A percentile compares a stretch with the other conserved stretches of the same genome.
phyloP scores from a whole-genome alignment of 108 stramenopile species.

The Nannochloropsis gaditana region DNA sequence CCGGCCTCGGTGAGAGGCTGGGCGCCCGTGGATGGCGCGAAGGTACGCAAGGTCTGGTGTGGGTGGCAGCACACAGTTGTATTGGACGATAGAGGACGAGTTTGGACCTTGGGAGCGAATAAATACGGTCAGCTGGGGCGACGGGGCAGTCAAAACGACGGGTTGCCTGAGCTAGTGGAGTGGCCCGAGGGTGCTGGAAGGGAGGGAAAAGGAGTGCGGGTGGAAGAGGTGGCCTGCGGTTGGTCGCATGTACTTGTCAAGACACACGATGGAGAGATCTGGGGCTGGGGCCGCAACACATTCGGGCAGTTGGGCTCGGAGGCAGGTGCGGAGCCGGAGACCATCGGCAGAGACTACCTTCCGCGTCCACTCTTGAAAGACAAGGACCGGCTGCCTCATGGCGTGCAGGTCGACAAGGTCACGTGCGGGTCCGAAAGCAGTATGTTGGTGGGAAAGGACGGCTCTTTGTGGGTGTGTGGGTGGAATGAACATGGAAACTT shows the following conservation, averaged over 20 bases:
- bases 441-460: neutral
- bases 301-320: neutral
- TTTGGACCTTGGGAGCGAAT: constrained; percentile 12
- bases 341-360: too few relatives aligned
- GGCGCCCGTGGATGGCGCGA: neutral
- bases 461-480: neutral
- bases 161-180: neutral
- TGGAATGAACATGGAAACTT: constrained; percentile 20
- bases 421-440: constrained; percentile 16
- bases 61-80: neutral
- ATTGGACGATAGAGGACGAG: constrained; percentile 12
- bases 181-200: neutral
- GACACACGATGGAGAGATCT: neutral
- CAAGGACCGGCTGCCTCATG: neutral
- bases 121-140: neutral
- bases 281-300: constrained; percentile 16
- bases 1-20: neutral
- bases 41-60: neutral
- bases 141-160: neutral
- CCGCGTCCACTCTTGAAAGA: neutral
- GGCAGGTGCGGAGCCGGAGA: neutral
- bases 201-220: neutral
- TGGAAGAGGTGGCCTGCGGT: neutral
- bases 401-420: neutral
- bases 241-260: neutral